Conservation (phyloP, 768 basidiomycete genomes). For the Boletus tylopilopsis region DNA sequence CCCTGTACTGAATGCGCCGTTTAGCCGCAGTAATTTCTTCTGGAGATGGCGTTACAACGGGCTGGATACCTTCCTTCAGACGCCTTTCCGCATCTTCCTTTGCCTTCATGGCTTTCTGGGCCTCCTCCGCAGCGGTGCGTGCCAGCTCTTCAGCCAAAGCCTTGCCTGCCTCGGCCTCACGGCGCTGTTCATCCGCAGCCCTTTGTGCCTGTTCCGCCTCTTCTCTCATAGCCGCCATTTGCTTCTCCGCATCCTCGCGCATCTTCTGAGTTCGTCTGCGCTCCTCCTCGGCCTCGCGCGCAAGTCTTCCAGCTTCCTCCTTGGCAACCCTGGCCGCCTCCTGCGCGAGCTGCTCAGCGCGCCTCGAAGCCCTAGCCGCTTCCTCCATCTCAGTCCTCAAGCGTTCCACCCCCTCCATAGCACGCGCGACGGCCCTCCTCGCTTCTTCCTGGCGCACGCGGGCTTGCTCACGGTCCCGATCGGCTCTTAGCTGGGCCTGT, state of each 20-base stretch:
- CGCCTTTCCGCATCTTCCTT: background rate
- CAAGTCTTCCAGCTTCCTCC: conserved; percentile 2
- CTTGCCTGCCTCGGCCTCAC: background rate
- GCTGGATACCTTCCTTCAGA: background rate
- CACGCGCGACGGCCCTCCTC: background rate
- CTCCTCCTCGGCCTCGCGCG: background rate
- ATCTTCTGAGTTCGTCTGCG: background rate
- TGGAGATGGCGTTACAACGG: background rate
- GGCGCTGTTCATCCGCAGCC: background rate
- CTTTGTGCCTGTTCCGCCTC: background rate
- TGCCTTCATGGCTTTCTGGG: background rate
- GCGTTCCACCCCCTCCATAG: conserved; percentile 3
- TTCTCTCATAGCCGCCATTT: background rate
- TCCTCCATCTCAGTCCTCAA: conserved; percentile 9
- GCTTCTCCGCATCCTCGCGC: background rate
- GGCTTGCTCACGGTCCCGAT: conserved; percentile 7
- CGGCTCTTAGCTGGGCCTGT: background rate
- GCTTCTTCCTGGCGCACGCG: conserved; percentile 5
- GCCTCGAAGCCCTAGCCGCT: background rate
- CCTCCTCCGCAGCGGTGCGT: background rate
- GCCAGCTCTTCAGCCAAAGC: background rate
- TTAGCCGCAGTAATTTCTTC: background rate
- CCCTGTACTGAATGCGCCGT: background rate
- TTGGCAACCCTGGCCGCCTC: background rate
- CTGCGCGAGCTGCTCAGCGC: background rate